These are phyloP conservation scores for Globisporangium spinosum DNA, from an alignment of 352 stramenopile species.

Conservation along the genomic window DNA sequence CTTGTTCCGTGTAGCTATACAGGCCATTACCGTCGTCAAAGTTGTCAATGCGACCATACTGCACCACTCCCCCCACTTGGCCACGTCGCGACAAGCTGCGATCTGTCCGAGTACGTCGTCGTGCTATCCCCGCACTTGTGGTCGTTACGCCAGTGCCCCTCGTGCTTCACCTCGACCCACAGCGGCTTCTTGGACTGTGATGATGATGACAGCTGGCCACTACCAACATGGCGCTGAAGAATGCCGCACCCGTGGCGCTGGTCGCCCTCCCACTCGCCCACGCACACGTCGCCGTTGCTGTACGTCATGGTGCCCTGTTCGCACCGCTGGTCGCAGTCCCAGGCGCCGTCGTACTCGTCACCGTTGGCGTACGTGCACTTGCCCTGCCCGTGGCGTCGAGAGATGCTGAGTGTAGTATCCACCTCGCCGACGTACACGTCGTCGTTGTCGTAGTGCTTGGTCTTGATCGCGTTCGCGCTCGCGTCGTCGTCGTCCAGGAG, in stretches of 20 bases:
- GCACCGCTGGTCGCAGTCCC: constrained; percentile 40
- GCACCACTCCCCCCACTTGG: constrained; percentile 19
- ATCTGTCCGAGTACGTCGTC: constrained; percentile 59
- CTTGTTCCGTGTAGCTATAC: constrained; percentile 48
- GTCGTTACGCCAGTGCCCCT: constrained; percentile 70
- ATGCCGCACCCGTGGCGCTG: constrained; percentile 52
- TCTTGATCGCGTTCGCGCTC: constrained; percentile 37
- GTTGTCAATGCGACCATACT: constrained; percentile 29
- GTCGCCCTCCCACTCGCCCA: constrained; percentile 48
- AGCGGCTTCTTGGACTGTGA: background rate
- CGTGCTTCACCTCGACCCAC: constrained; percentile 42
- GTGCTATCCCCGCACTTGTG: constrained; percentile 51
- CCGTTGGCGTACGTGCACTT: constrained; percentile 57
- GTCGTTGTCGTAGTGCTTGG: constrained; percentile 47
- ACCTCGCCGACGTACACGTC: constrained; percentile 75
- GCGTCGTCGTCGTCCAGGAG: constrained; percentile 26
- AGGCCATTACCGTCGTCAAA: constrained; percentile 49
- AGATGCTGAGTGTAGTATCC: constrained; percentile 9
- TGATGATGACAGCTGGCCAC: background rate
- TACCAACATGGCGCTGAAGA: constrained; percentile 23
- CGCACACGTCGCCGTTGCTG: constrained; percentile 42
- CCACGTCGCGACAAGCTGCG: constrained; percentile 42
- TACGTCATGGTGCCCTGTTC: constrained; percentile 58
- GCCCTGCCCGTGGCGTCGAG: constrained; percentile 48
- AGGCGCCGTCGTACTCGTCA: constrained; percentile 68